phyloP scores from a whole-genome alignment of 2,329 filamentous ascomycete genomes.

The Aaosphaeria arxii region DNA sequence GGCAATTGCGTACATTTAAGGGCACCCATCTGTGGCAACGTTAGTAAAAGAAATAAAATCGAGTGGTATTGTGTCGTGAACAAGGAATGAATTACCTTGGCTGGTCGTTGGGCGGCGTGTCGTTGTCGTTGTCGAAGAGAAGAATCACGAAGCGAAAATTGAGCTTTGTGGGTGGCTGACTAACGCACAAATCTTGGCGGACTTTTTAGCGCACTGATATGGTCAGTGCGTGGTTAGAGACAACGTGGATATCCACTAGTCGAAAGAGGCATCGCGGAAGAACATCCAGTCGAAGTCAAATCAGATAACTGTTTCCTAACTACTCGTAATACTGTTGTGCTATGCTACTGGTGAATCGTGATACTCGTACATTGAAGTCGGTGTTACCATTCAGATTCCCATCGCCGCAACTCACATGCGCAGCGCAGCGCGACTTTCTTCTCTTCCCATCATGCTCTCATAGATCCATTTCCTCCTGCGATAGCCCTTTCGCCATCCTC shows the following conservation, averaged over 20 bases:
- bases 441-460: neutral
- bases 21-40: slow-evolving; percentile 78
- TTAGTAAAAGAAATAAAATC: slow-evolving; percentile 13
- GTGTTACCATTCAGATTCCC: too few species aligned
- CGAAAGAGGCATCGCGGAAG: too few species aligned
- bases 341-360: too few species aligned
- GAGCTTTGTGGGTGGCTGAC: slow-evolving; percentile 23
- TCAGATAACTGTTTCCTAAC: too few species aligned
- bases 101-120: slow-evolving; percentile 34
- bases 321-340: too few species aligned
- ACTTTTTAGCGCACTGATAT: neutral
- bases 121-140: slow-evolving; percentile 19
- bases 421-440: too few species aligned
- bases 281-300: too few species aligned
- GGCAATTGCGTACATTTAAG: slow-evolving; percentile 66
- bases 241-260: too few species aligned
- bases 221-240: too few species aligned
- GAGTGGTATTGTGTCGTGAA: neutral
- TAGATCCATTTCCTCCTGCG: slow-evolving; percentile 3
- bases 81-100: slow-evolving; percentile 26
- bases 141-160: slow-evolving; percentile 20
- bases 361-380: too few species aligned
- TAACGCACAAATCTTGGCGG: slow-evolving; percentile 10
- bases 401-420: too few species aligned
- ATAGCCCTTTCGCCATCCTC: slow-evolving; percentile 31